Evolutionary conservation across 306 rosid genomes (phyloP), one percentile per base, ranked within the genome.

Genomic region (Cajanus cajan): DNA sequence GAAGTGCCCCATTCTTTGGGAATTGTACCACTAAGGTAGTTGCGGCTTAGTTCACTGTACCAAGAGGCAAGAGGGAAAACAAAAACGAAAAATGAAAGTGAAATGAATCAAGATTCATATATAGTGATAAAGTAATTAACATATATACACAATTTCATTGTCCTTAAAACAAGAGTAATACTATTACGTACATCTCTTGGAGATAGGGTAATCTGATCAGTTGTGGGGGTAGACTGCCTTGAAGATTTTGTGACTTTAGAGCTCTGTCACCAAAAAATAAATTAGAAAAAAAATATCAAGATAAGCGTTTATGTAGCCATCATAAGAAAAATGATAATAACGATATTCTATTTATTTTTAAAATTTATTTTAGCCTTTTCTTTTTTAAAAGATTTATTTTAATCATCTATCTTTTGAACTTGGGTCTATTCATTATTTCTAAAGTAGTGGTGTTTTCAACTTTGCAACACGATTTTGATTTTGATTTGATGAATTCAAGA

Each of bases 1-100:
- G 61, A 21, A 48, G 85, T 81, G 39, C 85, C 88, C 91, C 91
- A 88, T 74, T 78, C 65, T 22, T 2, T 54, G 73, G 91, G 89
- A 24, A 88, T 86, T 68, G 88, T 39, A 34, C 92, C 88, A 16
- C 33, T 72, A 47, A 88, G 82, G 39, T 81, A 85, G 78, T 88
- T 88, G 40, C 81, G 87, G 37, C 80, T 7, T 48, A 88, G 82
- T 28, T 88, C 90, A 11, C 91, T 86, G 55, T 54, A 19, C 4
- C 48, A 64, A 33, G 24, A 33, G 24, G 2, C 7, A 7, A 43
- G 37, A 33, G 24, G 2, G 4, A 7, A 43, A 19, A 4, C 5
- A 24, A 59, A 52, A 74, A 25, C 9, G n/a, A 48, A 9, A 8
- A 22, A 21, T 3, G 4, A 51, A 51, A 24, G 6, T 7, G 13